Evolutionary conservation across 106 monocot genomes (phyloP).

Genomic region (Iris macrosiphon): DNA sequence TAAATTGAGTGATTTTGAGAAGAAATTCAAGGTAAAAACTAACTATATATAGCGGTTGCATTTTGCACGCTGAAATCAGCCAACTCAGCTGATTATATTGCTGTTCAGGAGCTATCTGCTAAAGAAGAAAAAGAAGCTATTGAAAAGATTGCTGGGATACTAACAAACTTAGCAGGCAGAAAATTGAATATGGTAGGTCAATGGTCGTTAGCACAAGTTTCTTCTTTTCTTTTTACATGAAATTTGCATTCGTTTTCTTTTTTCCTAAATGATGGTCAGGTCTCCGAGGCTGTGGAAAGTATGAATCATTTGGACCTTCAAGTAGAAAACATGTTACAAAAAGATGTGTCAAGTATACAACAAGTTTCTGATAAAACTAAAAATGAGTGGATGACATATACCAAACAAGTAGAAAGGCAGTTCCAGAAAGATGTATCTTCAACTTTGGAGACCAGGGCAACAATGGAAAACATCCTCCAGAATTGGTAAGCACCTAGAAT

Average conservation of each 20-base stretch:
- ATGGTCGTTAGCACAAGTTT: too few species aligned
- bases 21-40: constrained; percentile 40
- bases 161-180: constrained; percentile 22
- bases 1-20: constrained; percentile 31
- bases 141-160: constrained; percentile 47
- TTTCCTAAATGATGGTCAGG: constrained; percentile 22
- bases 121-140: constrained; percentile 49
- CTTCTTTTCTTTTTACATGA: not conserved
- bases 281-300: constrained; percentile 27
- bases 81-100: not conserved
- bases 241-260: not conserved
- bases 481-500: constrained; percentile 22
- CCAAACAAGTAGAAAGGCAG: constrained; percentile 26
- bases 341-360: constrained; percentile 34
- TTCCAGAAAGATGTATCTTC: constrained; percentile 30
- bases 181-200: constrained; percentile 41
- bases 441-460: constrained; percentile 11
- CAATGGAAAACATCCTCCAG: constrained; percentile 28
- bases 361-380: constrained; percentile 27
- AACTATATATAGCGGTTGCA: not conserved
- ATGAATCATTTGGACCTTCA: constrained; percentile 11
- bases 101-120: constrained; percentile 41
- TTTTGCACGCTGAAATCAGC: not conserved
- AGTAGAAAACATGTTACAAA: constrained; percentile 18
- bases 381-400: constrained; percentile 25